Conservation (phyloP, 108 stramenopile genomes). For the Schizochytrium sp. region DNA sequence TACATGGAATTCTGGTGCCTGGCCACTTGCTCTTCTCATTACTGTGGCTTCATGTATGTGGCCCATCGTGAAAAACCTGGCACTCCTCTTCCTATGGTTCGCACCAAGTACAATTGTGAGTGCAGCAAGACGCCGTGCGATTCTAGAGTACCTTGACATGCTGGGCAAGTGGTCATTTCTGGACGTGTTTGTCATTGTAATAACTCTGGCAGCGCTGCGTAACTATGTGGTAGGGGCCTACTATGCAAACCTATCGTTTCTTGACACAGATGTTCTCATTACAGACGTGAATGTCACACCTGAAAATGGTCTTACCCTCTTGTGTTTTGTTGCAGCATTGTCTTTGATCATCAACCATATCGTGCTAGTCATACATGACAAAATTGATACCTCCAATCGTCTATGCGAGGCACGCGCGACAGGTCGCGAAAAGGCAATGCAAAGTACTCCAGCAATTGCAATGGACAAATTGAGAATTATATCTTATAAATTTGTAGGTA, state of each 20-base stretch:
- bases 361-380: neutral
- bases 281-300: slow-evolving; percentile 48
- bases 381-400: neutral
- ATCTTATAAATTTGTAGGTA: neutral
- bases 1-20: slow-evolving; percentile 43
- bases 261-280: slow-evolving; percentile 37
- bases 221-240: slow-evolving; percentile 30
- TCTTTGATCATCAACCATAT: slow-evolving; percentile 48
- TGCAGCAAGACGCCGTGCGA: neutral
- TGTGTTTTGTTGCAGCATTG: slow-evolving; percentile 44
- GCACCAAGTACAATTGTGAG: slow-evolving; percentile 13
- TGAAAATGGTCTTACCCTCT: slow-evolving; percentile 11
- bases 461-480: neutral
- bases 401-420: neutral
- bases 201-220: slow-evolving; percentile 51
- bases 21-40: slow-evolving; percentile 52
- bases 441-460: neutral
- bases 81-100: slow-evolving; percentile 30
- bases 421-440: neutral
- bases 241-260: neutral
- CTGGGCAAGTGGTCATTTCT: slow-evolving; percentile 60
- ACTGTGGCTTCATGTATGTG: slow-evolving; percentile 54
- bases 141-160: slow-evolving; percentile 51
- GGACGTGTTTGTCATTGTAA: slow-evolving; percentile 58
- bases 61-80: slow-evolving; percentile 52